A percentile compares a stretch with the other conserved stretches of the same genome.
phyloP scores from a whole-genome alignment of 805 yeast species.

The Candida sakaeoensis region DNA sequence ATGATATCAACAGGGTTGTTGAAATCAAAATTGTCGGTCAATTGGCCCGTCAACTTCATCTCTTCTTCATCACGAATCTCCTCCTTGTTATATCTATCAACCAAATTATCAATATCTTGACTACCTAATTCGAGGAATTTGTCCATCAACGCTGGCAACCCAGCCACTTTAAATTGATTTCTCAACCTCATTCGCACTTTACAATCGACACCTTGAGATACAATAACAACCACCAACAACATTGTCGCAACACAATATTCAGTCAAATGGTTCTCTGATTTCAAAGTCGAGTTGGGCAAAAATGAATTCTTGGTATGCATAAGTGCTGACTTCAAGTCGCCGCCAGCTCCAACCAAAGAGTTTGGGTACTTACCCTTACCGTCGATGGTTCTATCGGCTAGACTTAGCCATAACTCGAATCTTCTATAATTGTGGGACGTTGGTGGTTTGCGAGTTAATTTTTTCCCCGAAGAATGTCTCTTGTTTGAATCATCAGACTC shows the following conservation, averaged over 20 bases:
- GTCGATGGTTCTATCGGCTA: constrained; percentile 64
- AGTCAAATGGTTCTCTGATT: constrained; percentile 55
- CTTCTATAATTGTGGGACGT: constrained; percentile 39
- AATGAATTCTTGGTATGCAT: neutral
- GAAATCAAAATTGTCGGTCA: constrained; percentile 49
- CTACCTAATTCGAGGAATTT: constrained; percentile 50
- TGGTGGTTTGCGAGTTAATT: constrained; percentile 34
- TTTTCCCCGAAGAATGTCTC: constrained; percentile 10
- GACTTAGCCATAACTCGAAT: constrained; percentile 68
- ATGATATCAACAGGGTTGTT: constrained; percentile 72
- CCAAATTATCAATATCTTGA: constrained; percentile 61
- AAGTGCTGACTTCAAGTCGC: constrained; percentile 56
- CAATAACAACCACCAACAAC: constrained; percentile 64
- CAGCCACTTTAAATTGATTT: constrained; percentile 54
- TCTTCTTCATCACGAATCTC: constrained; percentile 56
- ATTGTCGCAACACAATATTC: constrained; percentile 73
- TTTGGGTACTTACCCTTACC: constrained; percentile 86
- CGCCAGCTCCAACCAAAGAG: constrained; percentile 88
- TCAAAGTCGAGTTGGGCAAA: constrained; percentile 39
- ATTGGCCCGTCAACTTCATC: constrained; percentile 26
- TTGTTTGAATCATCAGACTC: constrained; percentile 13
- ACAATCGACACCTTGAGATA: constrained; percentile 42
- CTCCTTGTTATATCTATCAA: constrained; percentile 54
- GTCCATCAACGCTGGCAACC: constrained; percentile 50
- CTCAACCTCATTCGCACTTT: constrained; percentile 55